A percentile compares a stretch with the other conserved stretches of the same genome.
These are phyloP conservation scores for Fusarium longipes DNA, from an alignment of 2,329 filamentous ascomycete species.

Conservation along the genomic window DNA sequence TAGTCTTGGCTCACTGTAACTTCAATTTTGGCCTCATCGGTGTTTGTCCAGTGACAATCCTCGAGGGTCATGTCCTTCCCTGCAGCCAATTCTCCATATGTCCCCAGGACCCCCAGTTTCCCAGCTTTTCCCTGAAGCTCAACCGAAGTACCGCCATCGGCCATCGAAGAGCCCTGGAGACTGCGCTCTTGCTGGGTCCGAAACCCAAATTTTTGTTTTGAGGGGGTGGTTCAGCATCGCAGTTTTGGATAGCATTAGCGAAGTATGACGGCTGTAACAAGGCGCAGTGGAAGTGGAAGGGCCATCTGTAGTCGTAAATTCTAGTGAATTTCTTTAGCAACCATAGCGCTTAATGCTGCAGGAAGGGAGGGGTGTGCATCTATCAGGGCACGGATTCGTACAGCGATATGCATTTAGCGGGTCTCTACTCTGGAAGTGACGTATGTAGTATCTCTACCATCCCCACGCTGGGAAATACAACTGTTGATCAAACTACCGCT, in stretches of 20 bases:
- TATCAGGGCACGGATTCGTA: not conserved
- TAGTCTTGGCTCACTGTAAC: conserved; percentile 8
- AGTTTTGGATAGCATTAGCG: not conserved
- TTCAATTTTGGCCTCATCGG: conserved; percentile 6
- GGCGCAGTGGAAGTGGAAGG: not conserved
- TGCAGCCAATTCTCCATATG: conserved; percentile 7
- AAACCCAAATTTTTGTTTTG: not conserved
- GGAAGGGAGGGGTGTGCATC: not conserved
- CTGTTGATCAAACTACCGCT: conserved; percentile 21
- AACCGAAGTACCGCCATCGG: conserved; percentile 32
- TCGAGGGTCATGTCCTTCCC: conserved; percentile 7
- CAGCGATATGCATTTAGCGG: conserved; percentile 20
- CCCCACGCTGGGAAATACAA: conserved; percentile 13
- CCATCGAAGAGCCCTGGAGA: not conserved
- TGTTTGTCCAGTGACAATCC: conserved; percentile 1
- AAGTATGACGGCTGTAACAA: conserved; percentile 10
- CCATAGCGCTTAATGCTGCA: not conserved
- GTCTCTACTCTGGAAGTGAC: not conserved
- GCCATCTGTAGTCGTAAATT: not conserved
- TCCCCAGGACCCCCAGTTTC: not conserved
- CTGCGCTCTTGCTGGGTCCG: too few species aligned
- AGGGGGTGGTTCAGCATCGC: not conserved
- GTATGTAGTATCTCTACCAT: not conserved
- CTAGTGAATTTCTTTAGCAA: not conserved
- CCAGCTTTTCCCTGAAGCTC: conserved; percentile 7